Base-by-base conservation (phyloP, 305 asterid species). In the Rubia tinctorum region DNA sequence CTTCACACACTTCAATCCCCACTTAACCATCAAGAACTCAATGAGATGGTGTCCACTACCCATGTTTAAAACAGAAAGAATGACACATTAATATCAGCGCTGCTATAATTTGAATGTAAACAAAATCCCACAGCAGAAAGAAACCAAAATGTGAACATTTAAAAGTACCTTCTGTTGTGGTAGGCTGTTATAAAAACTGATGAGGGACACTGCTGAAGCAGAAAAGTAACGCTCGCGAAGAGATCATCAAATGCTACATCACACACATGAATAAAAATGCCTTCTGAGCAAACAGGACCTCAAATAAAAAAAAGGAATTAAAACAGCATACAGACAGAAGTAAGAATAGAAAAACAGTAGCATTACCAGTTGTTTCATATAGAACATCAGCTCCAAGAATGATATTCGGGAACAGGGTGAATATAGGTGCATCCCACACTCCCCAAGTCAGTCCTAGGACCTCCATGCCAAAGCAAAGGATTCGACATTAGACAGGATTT, bases 301-400 rank as follows among this genome's bases (percentile, higher is more conserved):
- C 47, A 20, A 72, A 55, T n/a, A n/a, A n/a, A n/a, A 62, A 77
- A 51, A 30, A 59, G 67, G 66, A 61, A 73, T 59, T 30, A 14
- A 82, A 72, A 49, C 13, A 64, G 10, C 27, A 59, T 37, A 72
- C 25, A 42, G 39, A 64, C 34, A 55, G 53, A 18, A 13, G 3
- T 14, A 9, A 30, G 8, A 66, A 53, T n/a, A 43, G 18, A 8
- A 17, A 51, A 53, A 17, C 2, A 17, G 68, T 59, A 56, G 66
- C n/a, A 78, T 71, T 79, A 94, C 97, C 90, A 75, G 79, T 82
- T 71, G 96, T 42, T 49, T 94, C 93, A 66, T 94, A 91, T 70
- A 94, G 87, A 60, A 94, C 97, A 84, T 94, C 97, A 72, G 99
- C 97, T 81, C 99, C 99, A 70, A 94, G 97, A 81, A 94, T 90